Evolutionary conservation across 1,284 basidiomycete genomes (phyloP), one percentile per base, ranked within the genome.

Genomic region (Pseudozyma hubeiensis): DNA sequence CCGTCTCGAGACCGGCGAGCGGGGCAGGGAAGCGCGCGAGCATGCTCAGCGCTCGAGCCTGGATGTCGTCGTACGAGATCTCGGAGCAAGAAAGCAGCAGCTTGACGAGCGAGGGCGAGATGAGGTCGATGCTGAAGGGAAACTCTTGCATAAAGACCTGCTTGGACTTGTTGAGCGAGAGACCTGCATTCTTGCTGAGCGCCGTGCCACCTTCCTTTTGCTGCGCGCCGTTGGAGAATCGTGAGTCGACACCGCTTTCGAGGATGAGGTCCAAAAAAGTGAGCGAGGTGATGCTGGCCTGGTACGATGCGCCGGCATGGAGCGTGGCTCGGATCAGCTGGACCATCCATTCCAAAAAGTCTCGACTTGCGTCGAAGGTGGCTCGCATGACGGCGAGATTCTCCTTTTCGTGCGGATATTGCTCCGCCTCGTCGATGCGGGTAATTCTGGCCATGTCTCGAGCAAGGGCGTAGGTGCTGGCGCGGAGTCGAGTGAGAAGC

Each of bases 291-390:
- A 78, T 69, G 56, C 65, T 68, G 43, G 74, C 51, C 31, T 79
- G 65, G 50, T 81, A 83, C 16, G 81, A 79, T n/a, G 79, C 74
- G 33, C 79, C 79, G 5, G 81, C 79, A 55, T 81, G 78, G 19
- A 78, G 67, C 5, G 76, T 72, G 11, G 59, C 54, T 30, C 64
- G 57, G 9, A 72, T 37, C 29, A 70, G 53, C 31, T 56, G 50
- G 29, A 60, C 66, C 54, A 79, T 58, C 60, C 66, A 62, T 29
- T 58, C 50, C 30, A 77, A 49, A 35, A 80, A 75, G 35, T 17
- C 24, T 6, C 68, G 67, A 40, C 73, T 75, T 4, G 56, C 61
- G 14, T 52, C 63, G 14, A 75, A 56, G 10, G 43, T 47, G 6
- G 45, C 29, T 39, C 64, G 47, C 56, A 69, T 57, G 0, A 39